Base-by-base conservation (phyloP, 1,284 basidiomycete genomes). In the Lignosus rhinocerotis region DNA sequence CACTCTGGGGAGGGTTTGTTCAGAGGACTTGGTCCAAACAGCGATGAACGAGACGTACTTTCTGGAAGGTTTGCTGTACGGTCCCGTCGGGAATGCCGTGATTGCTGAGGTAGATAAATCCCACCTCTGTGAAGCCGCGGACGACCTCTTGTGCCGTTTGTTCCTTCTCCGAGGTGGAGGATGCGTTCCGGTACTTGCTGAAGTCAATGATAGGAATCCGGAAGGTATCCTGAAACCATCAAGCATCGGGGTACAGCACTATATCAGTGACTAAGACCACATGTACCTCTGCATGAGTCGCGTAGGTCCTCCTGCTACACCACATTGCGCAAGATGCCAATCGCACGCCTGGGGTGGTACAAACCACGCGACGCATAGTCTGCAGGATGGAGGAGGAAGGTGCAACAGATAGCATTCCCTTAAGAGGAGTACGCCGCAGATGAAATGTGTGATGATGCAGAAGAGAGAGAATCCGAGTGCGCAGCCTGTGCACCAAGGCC, bases 201-300 rank as follows among this genome's bases (percentile, higher is more conserved):
- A 94, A 93, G 76, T 93, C 85, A 67, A 94, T 84, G 11, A 92
- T 75, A 19, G 92, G 92, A 58, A 94, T 92, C 36, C 67, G 68
- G 59, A 72, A 73, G 36, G 58, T 55, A 16, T 61, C 53, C 62
- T 64, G 41, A 21, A 21, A n/a, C 30, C n/a, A 25, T 11, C 3
- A 7, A 11, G 25, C 32, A 12, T 45, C 17, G 7, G 8, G 31
- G 10, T 21, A 9, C 6, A 31, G 2, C 16, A n/a, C 4, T 21
- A 2, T 2, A 25, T 25, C 10, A 3, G 19, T 38, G 4, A 39
- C 16, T 8, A n/a, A 14, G 38, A 11, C 6, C 14, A 12, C 4
- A 42, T 62, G 31, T 30, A 65, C 66, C 55, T 67, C 63, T 9
- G 63, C 58, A 11, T 63, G 58, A 1, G 66, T 67, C 12, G 66